phyloP scores from a whole-genome alignment of 2,329 filamentous ascomycete species.

The Colletotrichum trifolii region DNA sequence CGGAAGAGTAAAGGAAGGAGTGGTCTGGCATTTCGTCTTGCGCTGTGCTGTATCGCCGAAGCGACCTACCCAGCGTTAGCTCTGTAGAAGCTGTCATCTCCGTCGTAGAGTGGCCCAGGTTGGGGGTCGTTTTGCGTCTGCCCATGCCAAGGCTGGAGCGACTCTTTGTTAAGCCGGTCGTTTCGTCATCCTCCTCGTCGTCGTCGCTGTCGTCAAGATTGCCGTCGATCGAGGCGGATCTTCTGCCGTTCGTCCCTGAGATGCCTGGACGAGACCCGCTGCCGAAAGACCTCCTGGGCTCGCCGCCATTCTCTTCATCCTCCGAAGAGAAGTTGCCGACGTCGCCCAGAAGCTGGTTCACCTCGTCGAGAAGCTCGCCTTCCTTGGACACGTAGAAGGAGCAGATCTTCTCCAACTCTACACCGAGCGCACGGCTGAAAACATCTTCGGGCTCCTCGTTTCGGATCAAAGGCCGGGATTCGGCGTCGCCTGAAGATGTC shows the following conservation, averaged over 20 bases:
- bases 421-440: slow-evolving; percentile 84
- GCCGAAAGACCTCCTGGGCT: slow-evolving; percentile 36
- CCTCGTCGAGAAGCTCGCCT: slow-evolving; percentile 84
- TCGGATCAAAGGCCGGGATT: slow-evolving; percentile 84
- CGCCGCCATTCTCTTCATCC: slow-evolving; percentile 42
- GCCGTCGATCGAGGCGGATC: slow-evolving; percentile 61
- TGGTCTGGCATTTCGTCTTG: slow-evolving; percentile 86
- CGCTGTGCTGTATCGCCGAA: slow-evolving; percentile 71
- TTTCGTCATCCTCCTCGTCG: slow-evolving; percentile 72
- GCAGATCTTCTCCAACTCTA: slow-evolving; percentile 93
- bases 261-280: slow-evolving; percentile 38
- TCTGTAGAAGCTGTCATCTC: slow-evolving; percentile 74
- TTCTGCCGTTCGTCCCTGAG: slow-evolving; percentile 54
- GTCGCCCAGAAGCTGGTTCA: slow-evolving; percentile 80
- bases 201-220: slow-evolving; percentile 73
- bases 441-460: slow-evolving; percentile 81
- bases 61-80: slow-evolving; percentile 59
- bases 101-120: slow-evolving; percentile 54
- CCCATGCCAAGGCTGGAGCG: slow-evolving; percentile 50
- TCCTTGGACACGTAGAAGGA: slow-evolving; percentile 94
- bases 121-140: slow-evolving; percentile 51
- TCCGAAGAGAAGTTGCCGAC: slow-evolving; percentile 72
- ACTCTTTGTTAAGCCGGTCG: slow-evolving; percentile 62
- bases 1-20: slow-evolving; percentile 71
- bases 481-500: slow-evolving; percentile 73